Evolutionary conservation across 1,284 basidiomycete genomes (phyloP).

Genomic region (Microbotryomycetes sp.): DNA sequence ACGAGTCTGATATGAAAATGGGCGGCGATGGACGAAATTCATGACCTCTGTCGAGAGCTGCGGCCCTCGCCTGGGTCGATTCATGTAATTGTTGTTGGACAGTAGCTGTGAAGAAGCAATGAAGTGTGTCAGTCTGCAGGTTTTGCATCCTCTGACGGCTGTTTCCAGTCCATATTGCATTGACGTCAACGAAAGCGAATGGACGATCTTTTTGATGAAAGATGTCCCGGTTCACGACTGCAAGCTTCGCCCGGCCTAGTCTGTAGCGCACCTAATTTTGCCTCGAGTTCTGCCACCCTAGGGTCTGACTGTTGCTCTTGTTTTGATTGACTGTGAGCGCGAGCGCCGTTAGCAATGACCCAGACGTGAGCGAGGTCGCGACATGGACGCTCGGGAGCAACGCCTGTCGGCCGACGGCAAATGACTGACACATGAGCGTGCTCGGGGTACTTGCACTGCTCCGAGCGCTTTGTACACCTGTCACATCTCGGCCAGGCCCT

Average conservation of each 20-base stretch:
- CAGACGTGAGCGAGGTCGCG: background rate
- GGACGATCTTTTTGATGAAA: slow-evolving; percentile 17
- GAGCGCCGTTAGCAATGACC: too few relatives aligned
- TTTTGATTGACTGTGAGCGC: background rate
- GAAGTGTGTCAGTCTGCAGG: too few relatives aligned
- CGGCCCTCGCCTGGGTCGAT: background rate
- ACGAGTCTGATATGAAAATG: too few relatives aligned
- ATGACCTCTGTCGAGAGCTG: too few relatives aligned
- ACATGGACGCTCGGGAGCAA: background rate
- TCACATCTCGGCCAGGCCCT: slow-evolving; percentile 17
- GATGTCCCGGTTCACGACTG: slow-evolving; percentile 1
- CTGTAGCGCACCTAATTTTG: background rate
- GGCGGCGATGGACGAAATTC: too few relatives aligned
- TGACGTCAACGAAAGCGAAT: slow-evolving; percentile 7
- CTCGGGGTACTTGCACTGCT: slow-evolving; percentile 15
- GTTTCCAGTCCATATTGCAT: background rate
- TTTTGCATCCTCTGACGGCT: too few relatives aligned
- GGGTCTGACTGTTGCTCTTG: background rate
- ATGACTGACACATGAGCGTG: background rate
- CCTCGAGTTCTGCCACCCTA: background rate
- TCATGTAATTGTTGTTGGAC: background rate
- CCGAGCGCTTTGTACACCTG: slow-evolving; percentile 18
- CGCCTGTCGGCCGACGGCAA: background rate
- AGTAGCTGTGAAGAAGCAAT: too few relatives aligned
- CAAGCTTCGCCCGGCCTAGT: too few relatives aligned